Base-by-base conservation (phyloP, 306 rosid genomes). In the Parietaria judaica region DNA sequence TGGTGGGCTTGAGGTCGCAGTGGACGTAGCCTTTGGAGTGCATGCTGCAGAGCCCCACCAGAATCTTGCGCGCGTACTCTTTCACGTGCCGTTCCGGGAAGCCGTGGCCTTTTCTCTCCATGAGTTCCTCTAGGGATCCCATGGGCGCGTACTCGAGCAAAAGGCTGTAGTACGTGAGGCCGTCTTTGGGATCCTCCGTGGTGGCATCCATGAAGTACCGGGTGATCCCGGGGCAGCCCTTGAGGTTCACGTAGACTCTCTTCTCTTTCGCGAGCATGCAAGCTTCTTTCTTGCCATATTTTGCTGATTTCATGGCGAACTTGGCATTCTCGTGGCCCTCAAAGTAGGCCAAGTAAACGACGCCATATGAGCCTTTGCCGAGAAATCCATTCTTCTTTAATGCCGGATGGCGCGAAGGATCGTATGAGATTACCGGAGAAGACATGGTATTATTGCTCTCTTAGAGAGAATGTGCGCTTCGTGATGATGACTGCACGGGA, bases 1-100 rank as follows among this genome's bases (percentile, higher is more conserved):
- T 66, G 1, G 12, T 35, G 45, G 64, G 71, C 36, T 66, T 56
- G 4, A 66, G 11, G 31, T 66, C 71, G 31, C 71, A 66, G 17
- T 66, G 71, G 37, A 57, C 71, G 12, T 47, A 66, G 9, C 56
- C 63, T 35, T 36, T 31, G 35, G 36, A 36, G 16, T 56, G 71
- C 31, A 66, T 34, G 15, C 14, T 9, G 3, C 4, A 6, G 36
- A 66, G 55, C 9, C 63, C 71, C 47, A n/a, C 45, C 4, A 66
- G 12, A 3, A 56, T 56, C 45, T 36, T 55, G 5, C 9, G 36
- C 2, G 64, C 23, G 36, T 66, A 66, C 7, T 6, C 9, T 14
- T 14, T 35, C 1, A 65, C 61, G 9, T 39, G n/a, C n/a, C 53
- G 5, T 5, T 49, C 53, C 14, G 53, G 15, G 8, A 49, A 4